Percentiles rank a stretch among this genome's conserved stretches.
Conservation (phyloP, 139 green algal species). For the Coccomyxa sp. region DNA sequence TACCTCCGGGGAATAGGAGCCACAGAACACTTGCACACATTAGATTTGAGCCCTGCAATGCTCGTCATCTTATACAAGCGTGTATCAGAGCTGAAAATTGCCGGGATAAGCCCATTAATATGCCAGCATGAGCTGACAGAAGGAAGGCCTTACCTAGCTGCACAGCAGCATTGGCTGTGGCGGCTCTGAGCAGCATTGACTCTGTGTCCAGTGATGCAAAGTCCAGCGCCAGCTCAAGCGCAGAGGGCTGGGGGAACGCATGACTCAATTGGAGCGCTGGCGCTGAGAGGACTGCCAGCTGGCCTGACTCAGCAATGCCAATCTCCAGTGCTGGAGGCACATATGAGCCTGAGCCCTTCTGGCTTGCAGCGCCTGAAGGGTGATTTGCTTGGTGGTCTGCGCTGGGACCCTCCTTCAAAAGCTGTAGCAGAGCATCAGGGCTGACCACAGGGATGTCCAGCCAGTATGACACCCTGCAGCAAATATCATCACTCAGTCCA, state of each 20-base stretch:
- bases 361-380: not conserved
- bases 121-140: not conserved
- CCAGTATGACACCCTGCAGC: slow-evolving; percentile 4
- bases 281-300: not conserved
- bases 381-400: not conserved
- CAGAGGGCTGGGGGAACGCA: not conserved
- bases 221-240: not conserved
- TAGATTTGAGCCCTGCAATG: too few species aligned
- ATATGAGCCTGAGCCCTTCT: too few species aligned
- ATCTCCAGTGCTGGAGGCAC: not conserved
- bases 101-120: not conserved
- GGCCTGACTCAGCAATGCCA: not conserved
- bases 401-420: not conserved
- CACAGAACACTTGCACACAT: too few species aligned
- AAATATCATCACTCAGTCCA: too few species aligned
- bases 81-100: too few species aligned
- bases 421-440: not conserved
- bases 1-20: too few species aligned
- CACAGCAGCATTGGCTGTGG: not conserved
- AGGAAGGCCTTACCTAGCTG: not conserved
- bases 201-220: not conserved
- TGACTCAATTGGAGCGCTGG: not conserved
- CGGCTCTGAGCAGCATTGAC: not conserved
- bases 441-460: not conserved
- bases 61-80: too few species aligned